Evolutionary conservation across 1,284 basidiomycete genomes (phyloP), one percentile per base, ranked within the genome.

Genomic region (Ceratobasidium sp.): DNA sequence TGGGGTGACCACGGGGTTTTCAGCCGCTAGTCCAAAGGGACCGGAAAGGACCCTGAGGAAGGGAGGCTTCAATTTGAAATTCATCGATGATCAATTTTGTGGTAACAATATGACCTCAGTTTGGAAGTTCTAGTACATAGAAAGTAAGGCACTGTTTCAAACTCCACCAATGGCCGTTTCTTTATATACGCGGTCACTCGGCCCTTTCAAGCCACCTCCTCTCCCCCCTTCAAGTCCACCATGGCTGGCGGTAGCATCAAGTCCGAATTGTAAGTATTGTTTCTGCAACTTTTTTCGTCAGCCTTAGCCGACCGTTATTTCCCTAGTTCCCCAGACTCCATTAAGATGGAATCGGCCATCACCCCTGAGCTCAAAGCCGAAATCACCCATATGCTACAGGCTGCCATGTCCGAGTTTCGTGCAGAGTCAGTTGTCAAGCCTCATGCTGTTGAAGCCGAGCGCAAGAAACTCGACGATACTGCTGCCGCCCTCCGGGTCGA

Each of bases 211-310:
- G 33, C 39, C 31, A 31, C 37, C n/a, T n/a, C n/a, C n/a, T n/a
- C n/a, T n/a, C n/a, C n/a, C n/a, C n/a, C n/a, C n/a, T n/a, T 42
- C 58, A n/a, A 39, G 20, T 13, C 67, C 39, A 53, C 71, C 31
- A 74, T 74, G 71, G 58, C 15, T 61, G 45, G 58, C 28, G 71
- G 64, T 35, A 61, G 15, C 28, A 53, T 45, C 60, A 74, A 74
- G 45, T 23, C 71, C 42, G 71, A 71, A 61, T 31, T 60, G 68
- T 71, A 33, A 61, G 68, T 35, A 33, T 13, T 7, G 23, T 26
- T 54, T 31, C 8, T 28, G 15, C 3, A n/a, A 23, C 13, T 61
- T 53, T 31, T 17, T n/a, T 35, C 20, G 28, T 20, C 15, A 47
- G 17, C 23, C 17, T 51, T 49, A 13, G n/a, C 33, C 31, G 7